A percentile compares a stretch with the other conserved stretches of the same genome.
Conservation (phyloP, 106 monocot species). For the Allium fistulosum region DNA sequence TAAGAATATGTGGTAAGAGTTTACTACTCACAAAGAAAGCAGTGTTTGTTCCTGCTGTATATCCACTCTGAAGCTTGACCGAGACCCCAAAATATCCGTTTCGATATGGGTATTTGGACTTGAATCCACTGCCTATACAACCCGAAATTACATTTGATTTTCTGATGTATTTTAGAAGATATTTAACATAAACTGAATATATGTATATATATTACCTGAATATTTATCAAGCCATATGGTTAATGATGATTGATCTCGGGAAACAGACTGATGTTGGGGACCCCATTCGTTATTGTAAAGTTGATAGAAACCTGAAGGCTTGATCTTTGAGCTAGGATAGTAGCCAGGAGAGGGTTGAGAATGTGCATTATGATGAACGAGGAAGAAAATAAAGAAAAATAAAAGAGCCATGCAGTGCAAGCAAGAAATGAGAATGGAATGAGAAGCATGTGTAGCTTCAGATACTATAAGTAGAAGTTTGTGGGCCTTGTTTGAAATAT, state of each 20-base stretch:
- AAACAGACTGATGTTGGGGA: conserved; percentile 28
- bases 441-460: not conserved
- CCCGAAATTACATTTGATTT: not conserved
- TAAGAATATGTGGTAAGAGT: no score
- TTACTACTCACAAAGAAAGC: conserved; percentile 52
- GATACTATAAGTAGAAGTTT: not conserved
- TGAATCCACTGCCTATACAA: conserved; percentile 52
- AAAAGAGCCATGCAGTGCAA: not conserved
- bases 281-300: conserved; percentile 43
- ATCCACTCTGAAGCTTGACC: conserved; percentile 59
- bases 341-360: conserved; percentile 61
- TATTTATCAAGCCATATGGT: conserved; percentile 50
- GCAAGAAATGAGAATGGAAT: not conserved
- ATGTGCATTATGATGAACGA: not conserved
- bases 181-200: not conserved
- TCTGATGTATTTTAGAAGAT: not conserved
- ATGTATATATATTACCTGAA: conserved; percentile 20
- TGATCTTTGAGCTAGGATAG: conserved; percentile 41
- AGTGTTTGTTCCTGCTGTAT: conserved; percentile 75
- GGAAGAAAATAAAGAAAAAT: conserved; percentile 1
- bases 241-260: conserved; percentile 32
- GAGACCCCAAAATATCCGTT: conserved; percentile 63
- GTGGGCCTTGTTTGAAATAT: not conserved
- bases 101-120: conserved; percentile 41
- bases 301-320: conserved; percentile 18